A percentile compares a stretch with the other conserved stretches of the same genome.
phyloP scores from a whole-genome alignment of 768 basidiomycete species.

The Suillus discolor region DNA sequence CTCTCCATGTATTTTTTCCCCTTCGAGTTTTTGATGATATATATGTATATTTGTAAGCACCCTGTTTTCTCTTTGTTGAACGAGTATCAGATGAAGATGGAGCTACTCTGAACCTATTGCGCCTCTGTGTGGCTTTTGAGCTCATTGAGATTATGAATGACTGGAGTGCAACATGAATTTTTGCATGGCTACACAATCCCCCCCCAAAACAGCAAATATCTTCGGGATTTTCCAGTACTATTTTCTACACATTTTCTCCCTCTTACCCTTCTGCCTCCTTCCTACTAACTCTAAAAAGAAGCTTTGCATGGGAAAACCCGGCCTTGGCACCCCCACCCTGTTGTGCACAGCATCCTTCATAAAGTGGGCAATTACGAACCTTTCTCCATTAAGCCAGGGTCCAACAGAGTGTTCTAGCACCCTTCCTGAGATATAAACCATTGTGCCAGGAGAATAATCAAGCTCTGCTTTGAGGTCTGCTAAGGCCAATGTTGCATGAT shows the following conservation, averaged over 20 bases:
- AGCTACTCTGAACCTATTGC: neutral
- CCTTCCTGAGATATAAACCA: neutral
- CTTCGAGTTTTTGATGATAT: too few species aligned
- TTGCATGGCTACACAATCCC: neutral
- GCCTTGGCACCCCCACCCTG: neutral
- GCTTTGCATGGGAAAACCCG: neutral
- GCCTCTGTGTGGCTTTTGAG: neutral
- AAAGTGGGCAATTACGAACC: too few species aligned
- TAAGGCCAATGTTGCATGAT: neutral
- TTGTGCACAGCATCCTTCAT: too few species aligned
- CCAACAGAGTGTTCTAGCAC: neutral
- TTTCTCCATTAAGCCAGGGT: too few species aligned
- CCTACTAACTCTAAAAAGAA: neutral
- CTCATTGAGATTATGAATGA: neutral
- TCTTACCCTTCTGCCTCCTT: neutral
- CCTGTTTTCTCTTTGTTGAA: neutral
- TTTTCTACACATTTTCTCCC: neutral
- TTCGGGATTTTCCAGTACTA: neutral
- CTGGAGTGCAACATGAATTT: neutral
- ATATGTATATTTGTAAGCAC: neutral
- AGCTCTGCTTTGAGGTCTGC: neutral
- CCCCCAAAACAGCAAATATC: neutral
- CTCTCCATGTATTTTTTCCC: too few species aligned
- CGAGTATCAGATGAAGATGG: neutral
- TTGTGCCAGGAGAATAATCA: neutral